Conservation (phyloP, 1,284 basidiomycete species). For the Papiliotrema flavescens region DNA sequence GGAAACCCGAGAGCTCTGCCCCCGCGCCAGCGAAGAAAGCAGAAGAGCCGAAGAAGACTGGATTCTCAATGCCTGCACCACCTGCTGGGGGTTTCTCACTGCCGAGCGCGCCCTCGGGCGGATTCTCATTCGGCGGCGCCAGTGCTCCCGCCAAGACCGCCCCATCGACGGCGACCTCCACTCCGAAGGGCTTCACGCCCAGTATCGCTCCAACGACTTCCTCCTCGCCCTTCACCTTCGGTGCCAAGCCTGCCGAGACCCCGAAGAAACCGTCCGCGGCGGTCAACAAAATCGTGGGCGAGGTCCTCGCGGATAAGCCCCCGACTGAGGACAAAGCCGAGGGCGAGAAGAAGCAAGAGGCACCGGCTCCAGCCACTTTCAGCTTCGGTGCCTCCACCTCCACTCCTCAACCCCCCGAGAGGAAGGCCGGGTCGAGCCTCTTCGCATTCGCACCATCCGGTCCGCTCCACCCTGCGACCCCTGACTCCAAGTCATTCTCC, state of each 20-base stretch:
- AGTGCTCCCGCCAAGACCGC: conserved; percentile 7
- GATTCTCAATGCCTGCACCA: conserved; percentile 50
- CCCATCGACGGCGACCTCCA: conserved; percentile 7
- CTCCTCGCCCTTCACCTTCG: conserved; percentile 17
- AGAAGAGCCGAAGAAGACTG: conserved; percentile 9
- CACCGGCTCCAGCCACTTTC: conserved; percentile 21
- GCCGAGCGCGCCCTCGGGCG: conserved; percentile 6
- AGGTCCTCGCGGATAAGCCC: conserved; percentile 28
- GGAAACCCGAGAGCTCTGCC: conserved; percentile 23
- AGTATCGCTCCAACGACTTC: conserved; percentile 11
- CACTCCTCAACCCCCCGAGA: background rate
- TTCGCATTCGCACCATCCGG: conserved; percentile 9
- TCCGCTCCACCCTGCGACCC: conserved; percentile 7
- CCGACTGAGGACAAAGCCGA: background rate
- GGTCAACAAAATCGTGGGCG: conserved; percentile 32
- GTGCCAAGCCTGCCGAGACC: conserved; percentile 6
- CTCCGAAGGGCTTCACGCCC: conserved; percentile 22
- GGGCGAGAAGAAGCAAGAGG: background rate
- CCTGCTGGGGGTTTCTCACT: conserved; percentile 10
- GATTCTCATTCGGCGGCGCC: conserved; percentile 4
- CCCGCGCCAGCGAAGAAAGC: conserved; percentile 20
- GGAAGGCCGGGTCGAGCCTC: background rate
- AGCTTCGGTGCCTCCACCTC: conserved; percentile 12
- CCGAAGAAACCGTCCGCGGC: conserved; percentile 29
- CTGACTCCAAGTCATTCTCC: conserved; percentile 3